Base-by-base conservation (phyloP, 169 alveolate species). In the Plasmodium vinckei region DNA sequence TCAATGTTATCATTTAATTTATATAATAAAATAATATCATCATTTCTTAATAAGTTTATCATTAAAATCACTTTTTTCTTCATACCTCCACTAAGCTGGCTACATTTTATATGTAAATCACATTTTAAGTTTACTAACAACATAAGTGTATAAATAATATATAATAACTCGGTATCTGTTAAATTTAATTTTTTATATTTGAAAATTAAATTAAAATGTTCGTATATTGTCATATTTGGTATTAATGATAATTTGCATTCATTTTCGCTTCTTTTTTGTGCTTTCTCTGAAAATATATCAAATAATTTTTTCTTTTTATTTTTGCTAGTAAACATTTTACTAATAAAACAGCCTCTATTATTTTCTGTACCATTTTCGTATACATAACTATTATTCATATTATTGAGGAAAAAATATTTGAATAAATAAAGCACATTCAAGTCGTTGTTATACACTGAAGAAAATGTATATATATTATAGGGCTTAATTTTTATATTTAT, bases 81-180 rank as follows among this genome's bases (percentile, higher is more conserved):
- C 91, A 84, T 84, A 3, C 91, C 91, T 17, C 91, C 91, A 84
- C 91, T 84, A 12, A 84, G 68, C 19, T 84, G 51, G 51, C 59
- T 69, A 53, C 91, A 84, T 3, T 23, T 56, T 5, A 68, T 13
- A 44, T 84, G 69, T 23, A 84, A n/a, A 44, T 84, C 73, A 13
- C 91, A 84, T 9, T 71, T 69, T 64, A 84, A 51, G 47, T 84
- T 84, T 9, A 84, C 91, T 6, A 71, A 47, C 1, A 84, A 44
- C 91, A 84, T 84, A 4, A 84, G 53, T 2, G 70, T 23, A 61
- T 84, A 23, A n/a, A 84, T 84, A 12, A 84, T 25, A 53, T 84
- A 84, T 17, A 49, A n/a, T 46, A 84, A 61, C 21, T 84, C 87
- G 0, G 1, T 19, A 21, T 42, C 27, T 9, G 21, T 70, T 5